Evolutionary conservation across 805 yeast genomes (phyloP), one percentile per base, ranked within the genome.

Genomic region (Yamadazyma philogaea): DNA sequence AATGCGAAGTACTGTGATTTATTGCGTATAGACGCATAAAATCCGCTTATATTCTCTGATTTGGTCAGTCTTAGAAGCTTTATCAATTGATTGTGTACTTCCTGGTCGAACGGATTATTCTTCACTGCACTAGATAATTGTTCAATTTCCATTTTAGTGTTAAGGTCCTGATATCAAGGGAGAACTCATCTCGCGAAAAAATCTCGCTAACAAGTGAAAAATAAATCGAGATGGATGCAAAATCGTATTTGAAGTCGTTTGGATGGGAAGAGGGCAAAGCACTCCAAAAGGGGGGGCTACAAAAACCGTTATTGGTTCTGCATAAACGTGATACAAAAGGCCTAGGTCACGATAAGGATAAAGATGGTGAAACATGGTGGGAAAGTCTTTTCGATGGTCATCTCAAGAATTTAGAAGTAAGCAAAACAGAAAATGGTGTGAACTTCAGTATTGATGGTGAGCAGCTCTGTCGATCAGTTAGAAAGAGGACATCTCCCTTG

Each of bases 251-350:
- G 49, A 68, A 75, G 55, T 78, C 85, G 1, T 88, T 77, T 55
- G 98, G 98, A 15, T 91, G 99, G 99, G 72, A 72, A 42, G 91
- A 87, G 51, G 99, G 99, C 1, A 87, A 88, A 51, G 95, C 95
- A 0, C 67, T 91, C 27, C 79, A 74, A 48, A 61, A 74, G 34
- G 96, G 96, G 3, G 95, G 96, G 0, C 62, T 91, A 40, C 80
- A 75, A 53, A 87, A 81, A 52, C 98, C 99, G 0, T 80, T 91
- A 32, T 63, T 91, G 47, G 96, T 93, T 42, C 84, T 84, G 51
- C 97, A 91, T 57, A 89, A 93, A 64, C 82, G 81, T 52, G 96
- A 91, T 57, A 82, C 81, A 44, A 89, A 88, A 57, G 99, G 99
- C 7, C 72, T 91, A 19, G 99, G 99, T 0, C 83, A 84, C 57